Evolutionary conservation across 1,284 basidiomycete genomes (phyloP).

Genomic region (Papiliotrema flavescens): DNA sequence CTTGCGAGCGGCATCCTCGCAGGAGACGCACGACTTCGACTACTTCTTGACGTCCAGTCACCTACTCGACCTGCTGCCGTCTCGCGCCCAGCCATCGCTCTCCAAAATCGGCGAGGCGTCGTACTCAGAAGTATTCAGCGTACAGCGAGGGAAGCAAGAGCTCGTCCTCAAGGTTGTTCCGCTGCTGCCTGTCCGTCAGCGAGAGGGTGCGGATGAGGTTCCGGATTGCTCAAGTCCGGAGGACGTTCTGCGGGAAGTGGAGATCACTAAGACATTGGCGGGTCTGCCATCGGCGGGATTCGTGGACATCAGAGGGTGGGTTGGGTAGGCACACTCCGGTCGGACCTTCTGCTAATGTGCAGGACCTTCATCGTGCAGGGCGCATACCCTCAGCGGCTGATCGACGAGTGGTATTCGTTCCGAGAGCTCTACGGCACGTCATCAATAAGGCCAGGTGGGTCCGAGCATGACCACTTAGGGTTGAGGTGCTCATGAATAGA

Average conservation of each 20-base stretch:
- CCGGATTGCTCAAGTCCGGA: constrained; percentile 61
- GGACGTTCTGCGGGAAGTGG: constrained; percentile 82
- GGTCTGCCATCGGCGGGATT: constrained; percentile 46
- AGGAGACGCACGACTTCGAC: constrained; percentile 4
- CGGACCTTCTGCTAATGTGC: constrained; percentile 6
- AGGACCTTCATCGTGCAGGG: constrained; percentile 79
- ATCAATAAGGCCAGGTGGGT: constrained; percentile 76
- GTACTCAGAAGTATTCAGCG: constrained; percentile 94
- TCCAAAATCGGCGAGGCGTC: constrained; percentile 91
- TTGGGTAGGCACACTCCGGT: not conserved
- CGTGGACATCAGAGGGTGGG: constrained; percentile 3
- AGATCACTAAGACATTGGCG: constrained; percentile 75
- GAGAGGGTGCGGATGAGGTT: constrained; percentile 20
- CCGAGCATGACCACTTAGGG: not conserved
- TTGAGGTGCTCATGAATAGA: too few relatives aligned
- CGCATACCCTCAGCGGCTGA: constrained; percentile 69
- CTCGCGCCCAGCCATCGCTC: not conserved
- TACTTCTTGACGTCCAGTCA: constrained; percentile 4
- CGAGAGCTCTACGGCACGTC: constrained; percentile 68
- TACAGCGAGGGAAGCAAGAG: constrained; percentile 51
- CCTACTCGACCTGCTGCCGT: constrained; percentile 1
- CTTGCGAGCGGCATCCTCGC: not conserved
- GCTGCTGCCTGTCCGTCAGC: constrained; percentile 6
- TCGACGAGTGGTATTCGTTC: constrained; percentile 84
- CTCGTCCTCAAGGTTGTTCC: constrained; percentile 35